Evolutionary conservation across 129 eudicot species (phyloP).

Genomic region (Solidago caesia): DNA sequence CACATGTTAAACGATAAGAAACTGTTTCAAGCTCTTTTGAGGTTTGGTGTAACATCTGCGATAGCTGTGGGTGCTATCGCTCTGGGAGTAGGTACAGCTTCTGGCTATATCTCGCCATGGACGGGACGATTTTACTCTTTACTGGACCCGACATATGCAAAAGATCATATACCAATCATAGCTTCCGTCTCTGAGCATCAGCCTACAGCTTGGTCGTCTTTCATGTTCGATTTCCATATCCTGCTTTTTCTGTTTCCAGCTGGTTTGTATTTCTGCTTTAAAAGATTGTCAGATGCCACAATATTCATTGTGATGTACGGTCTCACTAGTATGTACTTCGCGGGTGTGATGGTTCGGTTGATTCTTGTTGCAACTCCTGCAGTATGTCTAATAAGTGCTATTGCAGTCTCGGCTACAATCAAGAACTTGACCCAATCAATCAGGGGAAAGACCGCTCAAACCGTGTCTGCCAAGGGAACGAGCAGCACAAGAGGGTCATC

Average conservation of each 20-base stretch:
- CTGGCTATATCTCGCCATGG: constrained; percentile 97
- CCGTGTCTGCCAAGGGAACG: constrained; percentile 62
- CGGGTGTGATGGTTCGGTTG: constrained; percentile 98
- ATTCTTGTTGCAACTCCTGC: constrained; percentile 98
- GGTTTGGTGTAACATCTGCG: constrained; percentile 76
- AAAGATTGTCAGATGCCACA: constrained; percentile 89
- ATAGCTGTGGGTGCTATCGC: constrained; percentile 72
- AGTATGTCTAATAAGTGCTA: constrained; percentile 88
- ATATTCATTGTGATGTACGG: constrained; percentile 95
- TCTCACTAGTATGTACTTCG: constrained; percentile 93
- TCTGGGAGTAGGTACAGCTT: constrained; percentile 89
- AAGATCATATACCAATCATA: constrained; percentile 91
- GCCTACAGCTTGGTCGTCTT: constrained; percentile 97
- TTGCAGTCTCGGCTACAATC: constrained; percentile 92
- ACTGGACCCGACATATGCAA: constrained; percentile 93
- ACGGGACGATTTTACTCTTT: constrained; percentile 97
- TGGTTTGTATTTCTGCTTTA: constrained; percentile 92
- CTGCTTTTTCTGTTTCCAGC: constrained; percentile 82
- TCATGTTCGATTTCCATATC: constrained; percentile 97
- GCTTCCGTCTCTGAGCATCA: constrained; percentile 98
- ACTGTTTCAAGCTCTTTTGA: constrained; percentile 74
- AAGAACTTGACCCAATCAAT: constrained; percentile 71
- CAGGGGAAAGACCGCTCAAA: constrained; percentile 51
- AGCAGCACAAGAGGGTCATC: constrained; percentile 63
- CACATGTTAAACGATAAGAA: constrained; percentile 65